These are phyloP conservation scores for Limonomyces culmigenus DNA, from an alignment of 1,284 basidiomycete genomes.

Conservation along the genomic window DNA sequence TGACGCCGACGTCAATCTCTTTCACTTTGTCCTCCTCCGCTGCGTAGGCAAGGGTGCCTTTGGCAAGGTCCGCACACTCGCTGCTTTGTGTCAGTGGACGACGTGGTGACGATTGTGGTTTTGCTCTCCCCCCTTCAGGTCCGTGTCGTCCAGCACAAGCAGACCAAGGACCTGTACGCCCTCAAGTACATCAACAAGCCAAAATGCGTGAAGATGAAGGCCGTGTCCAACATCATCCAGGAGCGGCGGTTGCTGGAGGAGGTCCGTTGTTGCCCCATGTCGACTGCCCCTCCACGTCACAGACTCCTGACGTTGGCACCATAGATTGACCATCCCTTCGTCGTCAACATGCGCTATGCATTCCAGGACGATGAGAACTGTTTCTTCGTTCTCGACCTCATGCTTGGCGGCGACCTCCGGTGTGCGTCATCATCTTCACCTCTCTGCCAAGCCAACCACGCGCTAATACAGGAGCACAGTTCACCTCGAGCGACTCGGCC, in stretches of 20 bases:
- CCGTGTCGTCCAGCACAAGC: conserved; percentile 89
- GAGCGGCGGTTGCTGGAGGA: conserved; percentile 79
- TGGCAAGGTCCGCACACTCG: conserved; percentile 57
- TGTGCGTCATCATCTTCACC: conserved; percentile 32
- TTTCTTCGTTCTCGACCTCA: conserved; percentile 90
- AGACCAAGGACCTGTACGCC: conserved; percentile 79
- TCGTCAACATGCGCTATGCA: conserved; percentile 87
- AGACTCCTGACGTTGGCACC: conserved; percentile 6
- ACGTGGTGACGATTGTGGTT: background rate
- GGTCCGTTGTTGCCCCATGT: conserved; percentile 24
- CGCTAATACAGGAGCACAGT: conserved; percentile 30
- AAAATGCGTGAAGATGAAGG: conserved; percentile 76
- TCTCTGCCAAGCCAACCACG: conserved; percentile 23
- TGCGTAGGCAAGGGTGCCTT: conserved; percentile 90
- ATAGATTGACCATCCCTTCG: conserved; percentile 83
- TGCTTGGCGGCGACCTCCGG: conserved; percentile 86
- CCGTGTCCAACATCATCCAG: conserved; percentile 85
- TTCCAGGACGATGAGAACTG: conserved; percentile 96
- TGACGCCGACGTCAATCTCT: conserved; percentile 79
- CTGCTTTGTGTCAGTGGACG: background rate
- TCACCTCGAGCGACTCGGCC: conserved; percentile 71
- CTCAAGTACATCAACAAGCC: conserved; percentile 96
- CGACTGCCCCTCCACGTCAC: conserved; percentile 10
- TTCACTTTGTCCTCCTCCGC: conserved; percentile 85
- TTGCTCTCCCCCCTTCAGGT: conserved; percentile 26